A percentile compares a stretch with the other conserved stretches of the same genome.
These are phyloP conservation scores for Picea sitchensis DNA, from an alignment of 75 land plant species.

Conservation along the genomic window DNA sequence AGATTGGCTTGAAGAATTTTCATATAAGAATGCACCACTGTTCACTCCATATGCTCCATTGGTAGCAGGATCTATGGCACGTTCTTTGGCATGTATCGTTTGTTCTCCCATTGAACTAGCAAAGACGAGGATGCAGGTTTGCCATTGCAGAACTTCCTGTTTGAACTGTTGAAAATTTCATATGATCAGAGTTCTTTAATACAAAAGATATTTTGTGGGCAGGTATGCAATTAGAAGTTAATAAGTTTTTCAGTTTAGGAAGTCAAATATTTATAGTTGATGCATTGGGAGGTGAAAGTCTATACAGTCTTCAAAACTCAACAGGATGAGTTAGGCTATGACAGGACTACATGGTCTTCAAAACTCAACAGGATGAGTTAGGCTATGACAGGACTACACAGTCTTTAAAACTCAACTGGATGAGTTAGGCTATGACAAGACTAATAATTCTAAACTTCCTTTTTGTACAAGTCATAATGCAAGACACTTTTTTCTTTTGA, in stretches of 20 bases:
- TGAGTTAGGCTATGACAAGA: background rate
- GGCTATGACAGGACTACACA: background rate
- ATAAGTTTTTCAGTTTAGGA: too few species aligned
- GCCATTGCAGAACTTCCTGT: background rate
- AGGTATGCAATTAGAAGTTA: too few species aligned
- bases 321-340: background rate
- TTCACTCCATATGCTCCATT: conserved; percentile 79
- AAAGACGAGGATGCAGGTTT: conserved; percentile 97
- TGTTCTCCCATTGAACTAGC: conserved; percentile 97
- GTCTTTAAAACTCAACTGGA: background rate
- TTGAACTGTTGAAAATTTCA: too few species aligned
- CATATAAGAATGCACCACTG: conserved; percentile 43
- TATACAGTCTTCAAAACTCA: background rate
- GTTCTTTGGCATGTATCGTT: conserved; percentile 81
- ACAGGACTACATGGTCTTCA: background rate
- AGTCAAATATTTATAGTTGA: background rate
- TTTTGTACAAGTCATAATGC: background rate
- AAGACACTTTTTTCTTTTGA: background rate
- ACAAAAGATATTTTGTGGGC: too few species aligned
- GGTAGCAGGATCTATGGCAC: conserved; percentile 82
- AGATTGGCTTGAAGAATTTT: conserved; percentile 55
- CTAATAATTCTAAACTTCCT: background rate
- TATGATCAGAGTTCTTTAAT: too few species aligned
- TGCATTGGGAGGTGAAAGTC: background rate
- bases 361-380: background rate